A percentile compares a stretch with the other conserved stretches of the same genome.
Evolutionary conservation across 78 protist species (phyloP).

Genomic region (Dictyostelium brefeldianum): DNA sequence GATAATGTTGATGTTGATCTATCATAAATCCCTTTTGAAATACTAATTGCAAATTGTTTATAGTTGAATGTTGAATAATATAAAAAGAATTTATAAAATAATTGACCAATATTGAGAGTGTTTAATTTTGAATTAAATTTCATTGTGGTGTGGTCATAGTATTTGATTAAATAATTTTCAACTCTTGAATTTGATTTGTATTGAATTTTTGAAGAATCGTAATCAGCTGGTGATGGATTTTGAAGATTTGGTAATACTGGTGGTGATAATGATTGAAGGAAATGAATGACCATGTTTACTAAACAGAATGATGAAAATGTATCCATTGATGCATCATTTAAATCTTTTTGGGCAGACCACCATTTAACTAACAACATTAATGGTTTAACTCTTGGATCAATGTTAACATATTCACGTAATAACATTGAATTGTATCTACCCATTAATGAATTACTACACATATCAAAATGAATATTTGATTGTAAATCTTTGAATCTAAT

Average conservation of each 20-base stretch:
- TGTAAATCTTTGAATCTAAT: constrained; percentile 2
- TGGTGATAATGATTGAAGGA: constrained; percentile 36
- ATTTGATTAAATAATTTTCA: background rate
- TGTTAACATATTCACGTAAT: background rate
- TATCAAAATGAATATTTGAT: constrained; percentile 24
- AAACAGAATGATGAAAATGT: constrained; percentile 40
- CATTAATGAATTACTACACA: constrained; percentile 13
- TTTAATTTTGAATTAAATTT: background rate
- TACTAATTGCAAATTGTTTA: background rate
- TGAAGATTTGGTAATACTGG: constrained; percentile 53
- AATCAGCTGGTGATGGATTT: background rate
- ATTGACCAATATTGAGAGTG: background rate
- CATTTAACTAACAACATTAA: background rate
- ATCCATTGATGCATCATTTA: constrained; percentile 25
- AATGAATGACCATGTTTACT: constrained; percentile 37
- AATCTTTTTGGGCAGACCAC: constrained; percentile 8
- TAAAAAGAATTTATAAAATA: constrained; percentile 38
- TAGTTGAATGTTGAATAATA: constrained; percentile 33
- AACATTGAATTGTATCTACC: constrained; percentile 26
- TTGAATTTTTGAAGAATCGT: background rate
- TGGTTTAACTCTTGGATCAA: background rate
- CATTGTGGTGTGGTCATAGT: background rate
- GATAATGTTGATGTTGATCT: too few species aligned
- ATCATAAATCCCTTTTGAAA: background rate
- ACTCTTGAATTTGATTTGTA: background rate